Evolutionary conservation across 352 stramenopile species (phyloP), one percentile per base, ranked within the genome.

Genomic region (Phytophthora sansomeana): DNA sequence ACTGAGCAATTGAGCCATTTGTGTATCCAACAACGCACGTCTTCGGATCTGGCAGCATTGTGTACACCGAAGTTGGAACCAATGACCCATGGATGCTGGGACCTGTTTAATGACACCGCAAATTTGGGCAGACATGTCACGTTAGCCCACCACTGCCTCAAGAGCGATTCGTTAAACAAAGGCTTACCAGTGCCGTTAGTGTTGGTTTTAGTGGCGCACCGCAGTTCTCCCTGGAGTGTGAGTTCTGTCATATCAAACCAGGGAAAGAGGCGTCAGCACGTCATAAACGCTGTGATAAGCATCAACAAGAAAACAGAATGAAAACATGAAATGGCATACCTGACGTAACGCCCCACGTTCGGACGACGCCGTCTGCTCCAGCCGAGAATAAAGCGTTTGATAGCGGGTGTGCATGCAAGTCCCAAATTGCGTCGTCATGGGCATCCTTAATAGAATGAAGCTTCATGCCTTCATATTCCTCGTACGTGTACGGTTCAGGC

Each of bases 361-460:
- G 78, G 17, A 96, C 87, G 44, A 92, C 77, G 19, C 83, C 89
- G 42, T 96, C 89, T 2, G 89, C 68, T 43, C 89, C 85, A 36
- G 85, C 85, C 2, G 86, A 95, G 41, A 96, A 96, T 17, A 96
- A 68, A 14, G 91, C 72, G 49, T 94, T 95, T 16, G 86, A 93
- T 21, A 94, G 69, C 29, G 89, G 85, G 35, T 96, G 89, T 10
- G 89, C 84, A 47, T 92, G 80, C 10, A 96, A 77, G 51, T 92
- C 69, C 89, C 89, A 96, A 32, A 96, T 77, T 24, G 86, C 86
- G 43, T 96, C 85, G 26, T 92, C 84, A 60, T 96, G 89, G 2
- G 89, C 86, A 57, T 80, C 77, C 35, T 92, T 92, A 11, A 93
- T 69, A 5, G 69, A 77, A 64, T 93, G 77, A 6, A 83, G 63